phyloP scores from a whole-genome alignment of 2,329 filamentous ascomycete species.

The Epichloe hybrida region DNA sequence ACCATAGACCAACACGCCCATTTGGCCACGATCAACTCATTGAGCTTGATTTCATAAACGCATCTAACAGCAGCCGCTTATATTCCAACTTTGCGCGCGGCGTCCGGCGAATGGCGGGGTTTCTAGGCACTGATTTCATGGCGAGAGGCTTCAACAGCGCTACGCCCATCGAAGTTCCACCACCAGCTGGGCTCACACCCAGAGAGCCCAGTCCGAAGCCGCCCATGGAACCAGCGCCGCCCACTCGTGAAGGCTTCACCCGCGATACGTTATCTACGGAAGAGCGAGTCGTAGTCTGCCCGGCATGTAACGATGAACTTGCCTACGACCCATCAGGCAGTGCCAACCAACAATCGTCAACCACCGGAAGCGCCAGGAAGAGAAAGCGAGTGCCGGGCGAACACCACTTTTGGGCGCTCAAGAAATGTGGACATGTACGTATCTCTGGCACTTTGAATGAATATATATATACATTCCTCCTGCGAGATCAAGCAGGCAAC shows the following conservation, averaged over 20 bases:
- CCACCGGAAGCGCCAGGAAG: slow-evolving; percentile 15
- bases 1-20: not conserved
- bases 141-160: slow-evolving; percentile 8
- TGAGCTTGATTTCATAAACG: slow-evolving; percentile 14
- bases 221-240: slow-evolving; percentile 47
- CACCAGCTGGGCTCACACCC: slow-evolving; percentile 19
- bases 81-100: slow-evolving; percentile 11
- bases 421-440: slow-evolving; percentile 76
- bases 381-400: slow-evolving; percentile 44
- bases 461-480: not conserved
- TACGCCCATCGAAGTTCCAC: slow-evolving; percentile 9
- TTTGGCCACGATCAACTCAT: slow-evolving; percentile 12
- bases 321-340: slow-evolving; percentile 49
- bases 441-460: slow-evolving; percentile 12
- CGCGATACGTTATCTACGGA: slow-evolving; percentile 50
- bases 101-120: slow-evolving; percentile 14
- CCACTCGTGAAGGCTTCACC: slow-evolving; percentile 65
- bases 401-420: slow-evolving; percentile 85
- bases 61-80: slow-evolving; percentile 6
- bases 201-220: slow-evolving; percentile 27
- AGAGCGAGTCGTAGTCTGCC: slow-evolving; percentile 65
- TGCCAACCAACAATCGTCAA: slow-evolving; percentile 8
- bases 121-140: slow-evolving; percentile 13
- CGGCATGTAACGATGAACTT: slow-evolving; percentile 75
- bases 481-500: not conserved